Conservation (phyloP, 768 basidiomycete species). For the Psilocybe subaeruginosa region DNA sequence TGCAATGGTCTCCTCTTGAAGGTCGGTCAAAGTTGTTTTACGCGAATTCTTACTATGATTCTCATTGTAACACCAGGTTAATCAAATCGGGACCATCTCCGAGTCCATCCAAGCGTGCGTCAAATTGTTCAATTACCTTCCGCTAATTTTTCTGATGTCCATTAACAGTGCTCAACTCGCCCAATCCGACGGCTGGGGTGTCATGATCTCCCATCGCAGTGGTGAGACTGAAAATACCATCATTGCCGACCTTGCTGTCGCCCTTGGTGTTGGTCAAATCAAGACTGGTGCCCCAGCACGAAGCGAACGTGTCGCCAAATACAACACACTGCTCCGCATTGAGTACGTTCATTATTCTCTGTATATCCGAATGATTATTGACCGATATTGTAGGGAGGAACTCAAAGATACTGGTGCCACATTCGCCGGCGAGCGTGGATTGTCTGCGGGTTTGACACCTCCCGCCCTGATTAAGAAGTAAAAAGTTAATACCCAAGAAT, state of each 20-base stretch:
- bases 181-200: conserved; percentile 96
- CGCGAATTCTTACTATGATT: not conserved
- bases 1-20: conserved; percentile 99
- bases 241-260: conserved; percentile 95
- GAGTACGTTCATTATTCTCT: conserved; percentile 57
- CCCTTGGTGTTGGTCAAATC: conserved; percentile 91
- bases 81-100: conserved; percentile 98
- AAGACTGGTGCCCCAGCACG: conserved; percentile 98
- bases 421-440: conserved; percentile 75
- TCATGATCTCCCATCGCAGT: conserved; percentile 99
- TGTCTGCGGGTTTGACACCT: conserved; percentile 69
- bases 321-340: conserved; percentile 88
- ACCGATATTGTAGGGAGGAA: conserved; percentile 41
- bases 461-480: conserved; percentile 66
- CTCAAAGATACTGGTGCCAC: conserved; percentile 59
- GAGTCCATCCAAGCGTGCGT: conserved; percentile 98
- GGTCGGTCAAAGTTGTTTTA: conserved; percentile 34
- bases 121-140: not conserved
- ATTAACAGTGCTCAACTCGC: conserved; percentile 83
- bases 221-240: conserved; percentile 98
- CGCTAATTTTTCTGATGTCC: conserved; percentile 1
- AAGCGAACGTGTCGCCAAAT: conserved; percentile 95
- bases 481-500: not conserved
- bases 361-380: not conserved
- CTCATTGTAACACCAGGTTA: conserved; percentile 54